phyloP scores from a whole-genome alignment of 2,329 filamentous ascomycete genomes.

The Ilyonectria sp. region DNA sequence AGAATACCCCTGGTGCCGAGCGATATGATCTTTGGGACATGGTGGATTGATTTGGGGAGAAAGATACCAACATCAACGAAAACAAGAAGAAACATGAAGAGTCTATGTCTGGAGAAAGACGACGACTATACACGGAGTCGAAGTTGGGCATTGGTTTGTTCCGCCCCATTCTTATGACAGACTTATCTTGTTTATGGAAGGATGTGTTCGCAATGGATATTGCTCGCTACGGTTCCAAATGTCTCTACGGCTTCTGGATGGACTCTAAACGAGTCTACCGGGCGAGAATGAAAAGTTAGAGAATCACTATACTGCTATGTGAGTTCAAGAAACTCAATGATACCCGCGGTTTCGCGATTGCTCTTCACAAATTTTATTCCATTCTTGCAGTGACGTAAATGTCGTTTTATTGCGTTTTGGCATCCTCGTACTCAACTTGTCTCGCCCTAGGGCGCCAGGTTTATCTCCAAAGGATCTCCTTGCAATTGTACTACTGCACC shows the following conservation, averaged over 20 bases:
- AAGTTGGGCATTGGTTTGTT: constrained; percentile 39
- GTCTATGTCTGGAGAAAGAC: constrained; percentile 34
- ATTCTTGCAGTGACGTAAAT: neutral
- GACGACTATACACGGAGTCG: constrained; percentile 43
- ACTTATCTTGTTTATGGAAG: constrained; percentile 34
- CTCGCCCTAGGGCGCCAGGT: neutral
- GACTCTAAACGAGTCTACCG: constrained; percentile 23
- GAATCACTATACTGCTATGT: constrained; percentile 38
- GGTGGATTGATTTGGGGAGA: constrained; percentile 45
- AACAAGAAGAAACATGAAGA: constrained; percentile 41
- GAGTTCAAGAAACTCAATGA: constrained; percentile 47
- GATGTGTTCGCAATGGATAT: constrained; percentile 32
- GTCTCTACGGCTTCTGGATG: neutral
- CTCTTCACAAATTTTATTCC: constrained; percentile 34
- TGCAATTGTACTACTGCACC: neutral
- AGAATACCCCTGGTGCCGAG: constrained; percentile 53
- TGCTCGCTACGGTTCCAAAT: constrained; percentile 27
- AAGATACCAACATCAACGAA: constrained; percentile 47
- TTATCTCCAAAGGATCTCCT: neutral
- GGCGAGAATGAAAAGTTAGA: constrained; percentile 42
- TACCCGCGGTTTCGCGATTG: constrained; percentile 41
- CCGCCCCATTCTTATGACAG: constrained; percentile 29
- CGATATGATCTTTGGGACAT: constrained; percentile 44
- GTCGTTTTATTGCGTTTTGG: too few relatives aligned
- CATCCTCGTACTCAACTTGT: neutral